phyloP scores from a whole-genome alignment of 2,329 filamentous ascomycete species.

The Colletotrichum costaricense region DNA sequence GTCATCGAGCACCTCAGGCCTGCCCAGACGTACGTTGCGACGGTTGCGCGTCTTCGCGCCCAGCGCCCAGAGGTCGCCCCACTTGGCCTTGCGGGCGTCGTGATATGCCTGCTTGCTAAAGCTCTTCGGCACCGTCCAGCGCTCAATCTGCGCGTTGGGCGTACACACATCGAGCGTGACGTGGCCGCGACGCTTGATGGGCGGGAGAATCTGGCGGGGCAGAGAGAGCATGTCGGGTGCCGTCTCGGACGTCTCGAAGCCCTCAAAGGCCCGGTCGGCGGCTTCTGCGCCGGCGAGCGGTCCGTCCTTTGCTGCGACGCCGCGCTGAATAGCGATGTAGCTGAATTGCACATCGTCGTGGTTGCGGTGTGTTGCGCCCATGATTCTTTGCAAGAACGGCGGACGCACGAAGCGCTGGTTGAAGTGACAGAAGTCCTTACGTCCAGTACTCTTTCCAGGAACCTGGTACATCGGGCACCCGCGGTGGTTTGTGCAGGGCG shows the following conservation, averaged over 20 bases:
- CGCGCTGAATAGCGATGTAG: conserved; percentile 87
- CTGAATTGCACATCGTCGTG: conserved; percentile 93
- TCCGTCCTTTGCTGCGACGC: conserved; percentile 55
- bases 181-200: conserved; percentile 89
- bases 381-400: conserved; percentile 80
- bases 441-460: conserved; percentile 75
- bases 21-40: conserved; percentile 71
- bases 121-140: conserved; percentile 90
- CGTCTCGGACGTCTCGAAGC: conserved; percentile 68
- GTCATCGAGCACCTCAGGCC: conserved; percentile 52
- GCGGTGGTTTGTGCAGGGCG: conserved; percentile 88
- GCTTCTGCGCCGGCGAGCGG: conserved; percentile 63
- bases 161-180: conserved; percentile 94
- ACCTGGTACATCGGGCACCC: conserved; percentile 89
- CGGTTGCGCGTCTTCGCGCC: conserved; percentile 86
- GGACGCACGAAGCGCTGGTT: conserved; percentile 89
- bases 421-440: conserved; percentile 94
- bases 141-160: conserved; percentile 84
- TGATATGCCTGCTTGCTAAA: conserved; percentile 87
- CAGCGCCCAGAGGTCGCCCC: conserved; percentile 96
- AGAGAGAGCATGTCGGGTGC: conserved; percentile 73
- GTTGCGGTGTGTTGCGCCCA: conserved; percentile 77
- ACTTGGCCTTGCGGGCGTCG: conserved; percentile 88
- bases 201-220: conserved; percentile 81
- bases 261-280: conserved; percentile 75